phyloP scores from a whole-genome alignment of 2,329 filamentous ascomycete species.

The Pezizomycotina sp. region DNA sequence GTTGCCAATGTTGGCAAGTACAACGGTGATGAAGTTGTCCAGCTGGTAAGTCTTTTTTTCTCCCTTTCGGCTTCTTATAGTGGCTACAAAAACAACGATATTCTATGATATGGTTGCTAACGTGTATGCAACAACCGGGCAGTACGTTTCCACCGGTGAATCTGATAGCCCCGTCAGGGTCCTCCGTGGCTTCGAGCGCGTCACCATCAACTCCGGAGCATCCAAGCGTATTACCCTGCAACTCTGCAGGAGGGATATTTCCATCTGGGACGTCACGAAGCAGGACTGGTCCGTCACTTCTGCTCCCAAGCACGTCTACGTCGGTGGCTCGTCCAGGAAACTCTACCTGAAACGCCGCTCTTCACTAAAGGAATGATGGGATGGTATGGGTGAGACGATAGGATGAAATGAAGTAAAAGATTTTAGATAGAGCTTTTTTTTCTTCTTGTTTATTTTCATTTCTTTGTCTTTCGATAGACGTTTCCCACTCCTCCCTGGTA shows the following conservation, averaged over 20 bases:
- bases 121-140: conserved; percentile 19
- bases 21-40: conserved; percentile 53
- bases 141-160: conserved; percentile 67
- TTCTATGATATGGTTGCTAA: no score
- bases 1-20: conserved; percentile 54
- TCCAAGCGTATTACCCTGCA: conserved; percentile 39
- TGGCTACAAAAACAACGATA: conserved; percentile 1
- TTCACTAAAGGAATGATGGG: conserved; percentile 8
- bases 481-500: no score
- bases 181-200: conserved; percentile 66
- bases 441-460: neutral
- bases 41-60: conserved; percentile 45
- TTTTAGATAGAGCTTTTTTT: neutral
- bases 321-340: conserved; percentile 17
- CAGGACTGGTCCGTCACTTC: conserved; percentile 54
- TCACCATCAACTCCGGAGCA: conserved; percentile 50
- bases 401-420: neutral
- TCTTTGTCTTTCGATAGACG: neutral
- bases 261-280: conserved; percentile 49
- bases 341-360: conserved; percentile 9
- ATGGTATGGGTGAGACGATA: neutral
- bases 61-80: conserved; percentile 14
- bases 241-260: conserved; percentile 51
- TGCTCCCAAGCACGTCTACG: conserved; percentile 27
- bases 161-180: conserved; percentile 48